Base-by-base conservation (phyloP, 1,284 basidiomycete species). In the Anthracocystis panici-leucophaei region DNA sequence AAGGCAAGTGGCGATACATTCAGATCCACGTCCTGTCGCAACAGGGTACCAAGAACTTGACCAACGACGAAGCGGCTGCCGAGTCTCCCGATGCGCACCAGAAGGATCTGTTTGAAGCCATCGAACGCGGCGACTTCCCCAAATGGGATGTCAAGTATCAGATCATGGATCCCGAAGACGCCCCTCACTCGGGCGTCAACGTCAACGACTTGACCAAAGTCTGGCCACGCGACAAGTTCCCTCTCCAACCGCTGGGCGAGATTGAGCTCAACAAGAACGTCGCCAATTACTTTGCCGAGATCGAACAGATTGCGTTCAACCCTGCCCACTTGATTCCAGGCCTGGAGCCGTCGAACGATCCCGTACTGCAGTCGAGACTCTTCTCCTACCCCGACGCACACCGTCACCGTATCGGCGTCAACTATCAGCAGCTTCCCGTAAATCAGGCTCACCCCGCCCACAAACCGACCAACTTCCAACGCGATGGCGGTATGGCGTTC, bases 321-420 rank as follows among this genome's bases (percentile, higher is more conserved):
- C 77, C 78, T 46, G 64, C 77, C 7, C 75, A 80, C 48, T 33
- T 81, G 12, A 62, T 79, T 2, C 77, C 77, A 5, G 81, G 82
- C 51, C 48, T 82, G 18, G 80, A 78, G 44, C 76, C 80, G 5
- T 73, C 68, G 9, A 75, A 77, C 50, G 82, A 84, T 53, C 81
- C 82, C 6, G 77, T 83, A 3, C 67, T 84, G 8, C 82, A 84
- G 64, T 70, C 65, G 12, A 69, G 82, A 18, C 64, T 84, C 2
- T 83, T 83, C 66, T 78, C 77, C n/a, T 84, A 84, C 70, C 93
- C 94, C 5, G 95, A 97, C 86, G 93, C 95, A 8, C 94, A 96
- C 86, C 91, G 93, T 69, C 91, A 95, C 88, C 91, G 86, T n/a
- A 65, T 84, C 48, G 82, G 82, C 11, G 72, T 71, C 42, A 83